Conservation (phyloP, 225 moss, liverwort and hornwort species). For the Bryoerythrophyllum caledonicum region DNA sequence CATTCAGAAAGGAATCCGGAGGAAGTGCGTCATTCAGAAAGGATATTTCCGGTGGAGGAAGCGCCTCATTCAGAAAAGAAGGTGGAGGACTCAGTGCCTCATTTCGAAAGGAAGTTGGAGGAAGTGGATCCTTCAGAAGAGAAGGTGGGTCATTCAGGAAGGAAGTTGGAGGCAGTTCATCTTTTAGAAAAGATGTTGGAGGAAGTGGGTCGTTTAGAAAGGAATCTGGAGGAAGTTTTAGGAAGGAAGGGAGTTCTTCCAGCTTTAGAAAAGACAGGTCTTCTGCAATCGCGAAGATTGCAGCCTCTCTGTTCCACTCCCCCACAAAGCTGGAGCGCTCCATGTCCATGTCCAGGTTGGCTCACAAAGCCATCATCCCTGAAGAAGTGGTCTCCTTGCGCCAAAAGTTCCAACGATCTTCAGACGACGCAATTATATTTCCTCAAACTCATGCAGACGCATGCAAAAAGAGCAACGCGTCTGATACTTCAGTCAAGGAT, state of each 20-base stretch:
- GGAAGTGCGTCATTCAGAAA: not conserved
- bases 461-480: slow-evolving; percentile 13
- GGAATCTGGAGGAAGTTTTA: not conserved
- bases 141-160: slow-evolving; percentile 23
- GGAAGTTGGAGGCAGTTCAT: not conserved
- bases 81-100: not conserved
- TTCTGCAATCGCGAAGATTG: slow-evolving; percentile 37
- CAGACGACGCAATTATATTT: slow-evolving; percentile 24
- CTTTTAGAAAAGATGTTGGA: too few relatives aligned
- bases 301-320: slow-evolving; percentile 44
- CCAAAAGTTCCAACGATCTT: slow-evolving; percentile 23
- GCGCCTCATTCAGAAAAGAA: too few relatives aligned
- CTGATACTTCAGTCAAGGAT: not conserved
- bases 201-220: too few relatives aligned
- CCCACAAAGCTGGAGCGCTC: slow-evolving; percentile 49
- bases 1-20: slow-evolving; percentile 23
- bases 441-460: slow-evolving; percentile 25
- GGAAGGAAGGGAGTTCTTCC: not conserved
- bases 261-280: slow-evolving; percentile 36
- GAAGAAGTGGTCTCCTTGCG: slow-evolving; percentile 31
- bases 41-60: not conserved
- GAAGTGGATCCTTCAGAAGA: too few relatives aligned
- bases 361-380: slow-evolving; percentile 26
- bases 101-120: slow-evolving; percentile 32
- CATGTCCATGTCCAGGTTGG: slow-evolving; percentile 47